These are phyloP conservation scores for Microbotryum silenes-acaulis DNA, from an alignment of 1,284 basidiomycete species.

Conservation along the genomic window DNA sequence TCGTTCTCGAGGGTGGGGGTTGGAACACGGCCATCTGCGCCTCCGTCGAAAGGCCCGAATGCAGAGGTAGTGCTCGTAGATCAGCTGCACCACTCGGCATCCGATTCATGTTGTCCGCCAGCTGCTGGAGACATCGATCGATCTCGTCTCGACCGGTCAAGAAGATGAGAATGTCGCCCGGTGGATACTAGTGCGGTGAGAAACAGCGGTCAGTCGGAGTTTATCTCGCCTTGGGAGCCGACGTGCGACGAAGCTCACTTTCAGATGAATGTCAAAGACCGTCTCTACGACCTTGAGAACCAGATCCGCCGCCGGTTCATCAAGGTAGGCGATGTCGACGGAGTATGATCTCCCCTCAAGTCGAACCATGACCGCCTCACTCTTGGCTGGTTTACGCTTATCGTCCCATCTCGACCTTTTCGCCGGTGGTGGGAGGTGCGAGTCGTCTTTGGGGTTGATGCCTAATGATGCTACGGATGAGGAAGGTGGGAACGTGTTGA, in stretches of 20 bases:
- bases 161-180: conserved; percentile 47
- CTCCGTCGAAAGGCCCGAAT: conserved; percentile 75
- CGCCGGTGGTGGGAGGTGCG: conserved; percentile 22
- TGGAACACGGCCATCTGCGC: conserved; percentile 83
- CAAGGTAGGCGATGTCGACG: conserved; percentile 42
- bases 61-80: conserved; percentile 61
- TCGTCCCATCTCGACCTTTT: conserved; percentile 17
- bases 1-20: conserved; percentile 58
- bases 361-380: conserved; percentile 38
- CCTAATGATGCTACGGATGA: conserved; percentile 5
- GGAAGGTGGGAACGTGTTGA: conserved; percentile 47
- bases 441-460: conserved; percentile 39
- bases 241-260: conserved; percentile 47
- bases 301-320: conserved; percentile 39
- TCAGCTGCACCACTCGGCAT: conserved; percentile 50
- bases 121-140: conserved; percentile 70
- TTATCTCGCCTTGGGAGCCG: too few relatives aligned
- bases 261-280: conserved; percentile 44
- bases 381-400: conserved; percentile 15
- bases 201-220: background rate
- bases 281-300: conserved; percentile 40
- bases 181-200: conserved; percentile 34
- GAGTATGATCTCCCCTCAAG: conserved; percentile 42
- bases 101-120: conserved; percentile 66
- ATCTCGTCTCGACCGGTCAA: conserved; percentile 44